These are phyloP conservation scores for Inosperma sp. DNA, from an alignment of 768 basidiomycete genomes.

Conservation along the genomic window DNA sequence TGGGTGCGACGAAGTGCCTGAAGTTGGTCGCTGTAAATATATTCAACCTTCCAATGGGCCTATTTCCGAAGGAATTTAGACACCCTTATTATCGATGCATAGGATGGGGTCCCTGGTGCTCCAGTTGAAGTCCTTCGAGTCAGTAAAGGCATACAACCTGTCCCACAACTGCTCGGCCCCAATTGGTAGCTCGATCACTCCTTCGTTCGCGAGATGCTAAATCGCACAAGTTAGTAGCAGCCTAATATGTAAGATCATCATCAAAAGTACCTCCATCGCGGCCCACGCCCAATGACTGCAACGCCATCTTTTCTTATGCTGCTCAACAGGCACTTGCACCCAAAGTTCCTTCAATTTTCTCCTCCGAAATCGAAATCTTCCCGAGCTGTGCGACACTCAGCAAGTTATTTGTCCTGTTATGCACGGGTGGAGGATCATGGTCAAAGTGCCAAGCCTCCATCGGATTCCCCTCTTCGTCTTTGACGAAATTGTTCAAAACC, in stretches of 20 bases:
- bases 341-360: neutral
- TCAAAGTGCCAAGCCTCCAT: neutral
- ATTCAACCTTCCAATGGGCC: too few species aligned
- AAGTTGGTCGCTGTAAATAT: too few species aligned
- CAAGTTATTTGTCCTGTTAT: neutral
- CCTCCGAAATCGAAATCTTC: neutral
- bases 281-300: constrained; percentile 1
- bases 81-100: too few species aligned
- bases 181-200: neutral
- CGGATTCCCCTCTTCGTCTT: neutral
- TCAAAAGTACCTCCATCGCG: neutral
- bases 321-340: neutral
- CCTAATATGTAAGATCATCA: neutral
- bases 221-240: neutral
- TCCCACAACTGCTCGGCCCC: constrained; percentile 1
- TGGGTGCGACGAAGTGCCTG: too few species aligned
- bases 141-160: constrained; percentile 1
- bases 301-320: neutral
- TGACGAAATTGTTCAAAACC: too few species aligned
- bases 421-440: neutral
- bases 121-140: neutral
- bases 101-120: too few species aligned
- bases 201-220: neutral
- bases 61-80: too few species aligned
- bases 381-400: neutral